These are phyloP conservation scores for Schrenkiella parvula DNA, from an alignment of 345 rosid species.

Conservation along the genomic window DNA sequence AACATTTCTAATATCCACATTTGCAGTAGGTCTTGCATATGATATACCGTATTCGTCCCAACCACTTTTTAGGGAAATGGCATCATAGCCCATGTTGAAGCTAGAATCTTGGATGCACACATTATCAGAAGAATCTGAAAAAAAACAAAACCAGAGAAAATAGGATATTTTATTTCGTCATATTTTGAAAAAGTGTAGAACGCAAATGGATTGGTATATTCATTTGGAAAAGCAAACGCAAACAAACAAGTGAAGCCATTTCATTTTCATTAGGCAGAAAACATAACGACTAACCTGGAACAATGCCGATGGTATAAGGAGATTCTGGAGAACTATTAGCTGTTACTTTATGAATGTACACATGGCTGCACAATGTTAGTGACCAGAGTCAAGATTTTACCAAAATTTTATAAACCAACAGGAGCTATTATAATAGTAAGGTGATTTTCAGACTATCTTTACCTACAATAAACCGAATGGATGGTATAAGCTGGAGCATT, in stretches of 20 bases:
- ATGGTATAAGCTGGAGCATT: constrained; percentile 62
- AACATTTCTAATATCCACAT: constrained; percentile 41
- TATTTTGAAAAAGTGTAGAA: too few species aligned
- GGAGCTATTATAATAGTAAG: not conserved
- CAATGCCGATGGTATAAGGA: constrained; percentile 47
- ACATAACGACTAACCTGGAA: constrained; percentile 40
- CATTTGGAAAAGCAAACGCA: too few species aligned
- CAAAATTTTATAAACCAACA: not conserved
- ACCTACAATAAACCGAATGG: constrained; percentile 67
- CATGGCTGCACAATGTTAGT: constrained; percentile 30
- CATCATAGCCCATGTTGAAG: constrained; percentile 53
- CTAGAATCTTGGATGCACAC: constrained; percentile 48
- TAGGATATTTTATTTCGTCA: not conserved
- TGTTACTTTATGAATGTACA: constrained; percentile 38
- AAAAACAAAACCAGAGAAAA: not conserved
- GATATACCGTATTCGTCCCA: constrained; percentile 65
- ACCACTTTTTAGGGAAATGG: constrained; percentile 52
- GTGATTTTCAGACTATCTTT: not conserved
- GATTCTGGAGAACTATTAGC: constrained; percentile 43
- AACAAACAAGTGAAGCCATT: not conserved
- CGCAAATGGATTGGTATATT: too few species aligned
- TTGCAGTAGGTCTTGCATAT: constrained; percentile 36
- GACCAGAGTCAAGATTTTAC: not conserved
- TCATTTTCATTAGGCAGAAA: not conserved
- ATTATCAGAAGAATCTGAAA: constrained; percentile 50